Base-by-base conservation (phyloP, 331 rosid species). In the Rhamnella rubrinervis region DNA sequence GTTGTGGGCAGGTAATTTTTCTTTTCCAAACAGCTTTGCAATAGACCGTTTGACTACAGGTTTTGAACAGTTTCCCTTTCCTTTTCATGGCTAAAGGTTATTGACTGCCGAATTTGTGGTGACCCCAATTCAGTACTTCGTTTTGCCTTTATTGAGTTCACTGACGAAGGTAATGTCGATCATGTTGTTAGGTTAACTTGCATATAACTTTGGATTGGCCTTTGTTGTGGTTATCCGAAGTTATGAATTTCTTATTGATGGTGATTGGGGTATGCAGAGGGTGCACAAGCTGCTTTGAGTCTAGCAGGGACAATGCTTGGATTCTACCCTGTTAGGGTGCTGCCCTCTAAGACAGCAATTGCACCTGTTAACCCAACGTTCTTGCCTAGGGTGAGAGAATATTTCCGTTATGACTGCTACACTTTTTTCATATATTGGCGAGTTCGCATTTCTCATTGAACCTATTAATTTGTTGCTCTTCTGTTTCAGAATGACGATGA, bases 361-460 rank as follows among this genome's bases (percentile, higher is more conserved):
- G 84, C 84, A 23, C 84, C 84, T 21, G 84, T 80, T 80, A 80
- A 80, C 68, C 84, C 80, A 15, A 71, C 79, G 19, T 80, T 80
- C 68, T 80, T 80, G 75, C 84, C 84, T 44, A 74, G 84, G 68
- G 84, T 80, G 55, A 75, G 68, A 61, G 55, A 53, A 4, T 14
- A 55, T 66, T 68, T 52, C 64, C 61, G 23, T 53, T 55, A 19
- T 23, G 75, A 55, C 53, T 35, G 47, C 69, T 61, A 61, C 71
- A 46, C 31, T 39, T 55, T 41, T 70, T 21, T 46, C 23, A 25
- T 31, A 18, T 18, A 55, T 17, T 47, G 7, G 18, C 53, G 31
- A 51, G 18, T 77, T 23, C 28, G 28, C 19, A 39, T 0, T 6
- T 71, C 67, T 59, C 56, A 37, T 8, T 15, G 8, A 71, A 67